Percentiles rank a stretch among this genome's conserved stretches.
Conservation (phyloP, 495 filamentous ascomycete genomes). For the Penicillium malachiteum region DNA sequence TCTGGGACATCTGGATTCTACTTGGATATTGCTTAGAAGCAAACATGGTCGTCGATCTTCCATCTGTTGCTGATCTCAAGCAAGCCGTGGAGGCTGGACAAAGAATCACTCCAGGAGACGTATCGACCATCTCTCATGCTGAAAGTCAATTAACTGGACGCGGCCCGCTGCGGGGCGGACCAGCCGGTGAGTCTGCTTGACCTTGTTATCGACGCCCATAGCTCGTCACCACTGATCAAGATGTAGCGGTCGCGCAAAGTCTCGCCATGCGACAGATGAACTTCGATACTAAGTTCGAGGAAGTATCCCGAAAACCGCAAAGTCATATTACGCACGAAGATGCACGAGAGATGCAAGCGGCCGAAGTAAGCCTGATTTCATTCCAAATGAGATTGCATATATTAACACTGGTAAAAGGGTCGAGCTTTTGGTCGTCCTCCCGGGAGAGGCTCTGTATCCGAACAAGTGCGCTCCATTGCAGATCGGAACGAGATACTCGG, state of each 20-base stretch:
- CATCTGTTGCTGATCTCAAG: constrained; percentile 31
- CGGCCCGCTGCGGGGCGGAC: constrained; percentile 56
- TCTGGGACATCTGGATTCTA: neutral
- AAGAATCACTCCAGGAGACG: constrained; percentile 35
- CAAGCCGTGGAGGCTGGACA: constrained; percentile 34
- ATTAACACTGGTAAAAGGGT: constrained; percentile 18
- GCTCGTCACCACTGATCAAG: constrained; percentile 1
- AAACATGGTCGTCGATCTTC: constrained; percentile 1
- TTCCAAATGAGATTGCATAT: neutral
- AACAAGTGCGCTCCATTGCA: constrained; percentile 37
- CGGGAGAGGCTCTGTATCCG: constrained; percentile 29
- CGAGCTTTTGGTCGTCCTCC: constrained; percentile 38
- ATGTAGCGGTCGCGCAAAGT: constrained; percentile 34
- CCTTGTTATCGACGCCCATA: neutral
- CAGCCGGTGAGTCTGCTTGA: constrained; percentile 39
- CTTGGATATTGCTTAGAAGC: neutral
- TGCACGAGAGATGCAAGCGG: constrained; percentile 32
- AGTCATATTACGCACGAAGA: constrained; percentile 35
- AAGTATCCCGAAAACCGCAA: constrained; percentile 31
- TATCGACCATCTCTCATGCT: constrained; percentile 35
- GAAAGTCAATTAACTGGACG: constrained; percentile 41
- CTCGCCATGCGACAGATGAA: constrained; percentile 38
- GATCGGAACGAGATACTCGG: constrained; percentile 35
- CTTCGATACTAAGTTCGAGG: constrained; percentile 37
- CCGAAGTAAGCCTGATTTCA: constrained; percentile 22